phyloP scores from a whole-genome alignment of 345 rosid genomes.

The Syzygium aqueum region DNA sequence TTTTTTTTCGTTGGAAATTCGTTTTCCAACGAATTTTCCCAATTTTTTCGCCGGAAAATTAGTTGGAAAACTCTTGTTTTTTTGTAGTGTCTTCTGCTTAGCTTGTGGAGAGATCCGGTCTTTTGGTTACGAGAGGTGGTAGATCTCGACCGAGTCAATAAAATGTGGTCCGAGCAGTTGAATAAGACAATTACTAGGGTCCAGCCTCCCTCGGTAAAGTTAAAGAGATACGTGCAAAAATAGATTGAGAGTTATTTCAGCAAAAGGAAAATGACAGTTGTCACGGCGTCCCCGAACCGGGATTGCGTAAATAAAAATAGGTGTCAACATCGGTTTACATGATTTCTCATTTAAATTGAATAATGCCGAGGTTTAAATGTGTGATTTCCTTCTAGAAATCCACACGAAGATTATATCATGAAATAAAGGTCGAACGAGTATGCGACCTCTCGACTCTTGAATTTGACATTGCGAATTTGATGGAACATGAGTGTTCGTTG shows the following conservation, averaged over 20 bases:
- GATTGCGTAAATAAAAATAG: too few species aligned
- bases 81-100: too few species aligned
- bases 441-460: too few species aligned
- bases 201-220: too few species aligned
- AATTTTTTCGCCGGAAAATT: too few species aligned
- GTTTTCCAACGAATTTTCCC: too few species aligned
- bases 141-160: neutral
- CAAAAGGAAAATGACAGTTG: neutral
- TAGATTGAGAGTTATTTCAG: neutral
- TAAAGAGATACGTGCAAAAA: neutral
- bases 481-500: neutral
- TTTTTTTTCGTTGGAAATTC: too few species aligned
- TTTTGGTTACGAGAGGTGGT: neutral
- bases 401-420: fast-evolving
- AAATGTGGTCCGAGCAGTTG: neutral
- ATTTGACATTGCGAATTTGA: neutral
- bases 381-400: neutral
- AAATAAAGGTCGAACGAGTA: neutral
- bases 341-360: too few species aligned
- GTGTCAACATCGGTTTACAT: too few species aligned
- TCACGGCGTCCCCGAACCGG: too few species aligned
- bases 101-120: too few species aligned
- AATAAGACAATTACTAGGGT: neutral
- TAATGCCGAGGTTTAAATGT: neutral
- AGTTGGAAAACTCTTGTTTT: too few species aligned